phyloP scores from a whole-genome alignment of 2,329 filamentous ascomycete species.

The Chalaropsis ovoidea region DNA sequence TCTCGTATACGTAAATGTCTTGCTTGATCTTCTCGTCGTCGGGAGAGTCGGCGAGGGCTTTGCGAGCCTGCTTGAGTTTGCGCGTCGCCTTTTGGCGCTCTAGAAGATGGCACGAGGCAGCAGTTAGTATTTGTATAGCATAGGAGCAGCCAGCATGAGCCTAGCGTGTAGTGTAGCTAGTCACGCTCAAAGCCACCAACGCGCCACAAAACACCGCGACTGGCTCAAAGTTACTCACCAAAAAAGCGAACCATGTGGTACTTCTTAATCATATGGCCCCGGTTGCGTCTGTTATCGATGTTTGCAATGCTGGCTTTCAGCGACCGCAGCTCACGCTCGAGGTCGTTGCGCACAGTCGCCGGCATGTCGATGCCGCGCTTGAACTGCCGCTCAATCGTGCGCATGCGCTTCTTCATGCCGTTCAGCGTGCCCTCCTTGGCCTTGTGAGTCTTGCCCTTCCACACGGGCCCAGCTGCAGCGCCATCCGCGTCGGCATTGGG shows the following conservation, averaged over 20 bases:
- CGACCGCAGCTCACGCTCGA: constrained; percentile 60
- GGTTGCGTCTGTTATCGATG: constrained; percentile 49
- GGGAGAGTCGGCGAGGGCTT: constrained; percentile 44
- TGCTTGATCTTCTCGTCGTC: constrained; percentile 44
- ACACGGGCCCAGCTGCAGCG: constrained; percentile 29
- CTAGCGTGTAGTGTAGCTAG: not conserved
- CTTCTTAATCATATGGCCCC: constrained; percentile 60
- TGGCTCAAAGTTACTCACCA: constrained; percentile 42
- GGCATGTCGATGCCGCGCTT: constrained; percentile 53
- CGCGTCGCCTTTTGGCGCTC: constrained; percentile 64
- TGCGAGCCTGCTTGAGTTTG: constrained; percentile 51
- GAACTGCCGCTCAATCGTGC: constrained; percentile 58
- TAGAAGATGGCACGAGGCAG: constrained; percentile 30
- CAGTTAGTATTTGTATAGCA: not conserved
- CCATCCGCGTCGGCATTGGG: not conserved
- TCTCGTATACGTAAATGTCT: constrained; percentile 57
- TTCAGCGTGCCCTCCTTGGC: constrained; percentile 43
- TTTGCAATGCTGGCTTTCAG: constrained; percentile 55
- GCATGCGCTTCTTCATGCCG: constrained; percentile 59
- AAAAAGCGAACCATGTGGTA: constrained; percentile 83
- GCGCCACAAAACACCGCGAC: not conserved
- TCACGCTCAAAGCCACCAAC: not conserved
- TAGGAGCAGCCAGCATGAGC: not conserved
- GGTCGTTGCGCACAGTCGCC: constrained; percentile 55
- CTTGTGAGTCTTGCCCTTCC: constrained; percentile 35